Evolutionary conservation across 1,284 basidiomycete genomes (phyloP), one percentile per base, ranked within the genome.

Genomic region (Phellinidium pouzarii): DNA sequence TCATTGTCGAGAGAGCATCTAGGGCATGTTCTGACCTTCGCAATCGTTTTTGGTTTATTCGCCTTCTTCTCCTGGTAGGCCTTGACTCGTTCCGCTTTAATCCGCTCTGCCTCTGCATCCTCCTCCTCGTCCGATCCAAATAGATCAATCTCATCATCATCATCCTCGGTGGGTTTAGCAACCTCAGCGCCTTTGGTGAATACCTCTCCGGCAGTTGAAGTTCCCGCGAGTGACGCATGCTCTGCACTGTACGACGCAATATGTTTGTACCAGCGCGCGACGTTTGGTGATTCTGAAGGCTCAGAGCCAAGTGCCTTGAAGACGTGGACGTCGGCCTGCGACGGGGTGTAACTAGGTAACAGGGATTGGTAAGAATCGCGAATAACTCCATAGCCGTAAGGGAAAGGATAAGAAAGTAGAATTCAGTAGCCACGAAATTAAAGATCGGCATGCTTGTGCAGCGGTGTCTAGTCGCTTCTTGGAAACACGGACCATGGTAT

Each of bases 401-500:
- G 47, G 59, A 58, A 58, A 29, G 19, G 46, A 56, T 14, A 14
- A 47, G 42, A 50, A 45, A 56, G 59, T 59, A 60, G 62, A 61
- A 60, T 68, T 95, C 93, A 95, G 93, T 84, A 67, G 69, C 90
- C 87, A 91, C 82, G 89, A 79, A 77, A 75, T 12, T 4, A 65
- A 67, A 88, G n/a, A 62, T 92, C 90, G 76, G 86, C 90, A 91
- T 75, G 69, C 67, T 78, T 73, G 74, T 76, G 73, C 80, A 85
- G 87, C 87, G 92, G 82, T 90, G 90, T 94, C 91, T 95, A 91
- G 77, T 88, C 92, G 87, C 89, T 82, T 86, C 91, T 95, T 88
- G 84, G 91, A 92, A 94, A 94, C 92, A 94, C 91, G 91, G 91
- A 94, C 91, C 91, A 94, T 91, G 91, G 89, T 86, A 73, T 66